Evolutionary conservation across 1,284 basidiomycete species (phyloP).

Genomic region (Meira nashicola): DNA sequence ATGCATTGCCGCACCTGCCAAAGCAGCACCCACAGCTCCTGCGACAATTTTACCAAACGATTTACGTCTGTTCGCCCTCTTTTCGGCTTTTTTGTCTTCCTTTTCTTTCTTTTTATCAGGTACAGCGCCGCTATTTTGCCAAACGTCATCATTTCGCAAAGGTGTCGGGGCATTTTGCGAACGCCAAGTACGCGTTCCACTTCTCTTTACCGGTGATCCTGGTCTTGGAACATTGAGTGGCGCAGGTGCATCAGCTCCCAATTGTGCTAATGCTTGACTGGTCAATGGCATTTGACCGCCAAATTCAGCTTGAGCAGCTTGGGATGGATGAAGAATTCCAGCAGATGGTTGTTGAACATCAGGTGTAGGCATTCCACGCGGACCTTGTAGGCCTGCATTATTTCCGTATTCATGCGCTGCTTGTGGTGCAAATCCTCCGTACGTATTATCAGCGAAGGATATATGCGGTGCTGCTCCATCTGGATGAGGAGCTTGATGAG

Average conservation of each 20-base stretch:
- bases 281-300: neutral
- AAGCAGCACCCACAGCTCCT: constrained; percentile 24
- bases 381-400: neutral
- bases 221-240: constrained; percentile 5
- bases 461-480: neutral
- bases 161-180: neutral
- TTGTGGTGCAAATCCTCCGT: too few relatives aligned
- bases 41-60: constrained; percentile 12
- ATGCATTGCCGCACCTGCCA: constrained; percentile 25
- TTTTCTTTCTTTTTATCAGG: constrained; percentile 7
- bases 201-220: neutral
- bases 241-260: constrained; percentile 4
- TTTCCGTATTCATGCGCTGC: neutral
- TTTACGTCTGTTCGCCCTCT: constrained; percentile 4
- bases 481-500: neutral
- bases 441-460: too few relatives aligned
- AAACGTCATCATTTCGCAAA: constrained; percentile 14
- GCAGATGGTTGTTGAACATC: neutral
- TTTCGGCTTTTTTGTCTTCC: constrained; percentile 21
- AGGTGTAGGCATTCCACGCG: constrained; percentile 3
- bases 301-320: neutral
- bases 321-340: neutral
- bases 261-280: neutral
- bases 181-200: constrained; percentile 13
- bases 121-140: constrained; percentile 4